Evolutionary conservation across 441 rosid species (phyloP).

Genomic region (Populus trichocarpa): DNA sequence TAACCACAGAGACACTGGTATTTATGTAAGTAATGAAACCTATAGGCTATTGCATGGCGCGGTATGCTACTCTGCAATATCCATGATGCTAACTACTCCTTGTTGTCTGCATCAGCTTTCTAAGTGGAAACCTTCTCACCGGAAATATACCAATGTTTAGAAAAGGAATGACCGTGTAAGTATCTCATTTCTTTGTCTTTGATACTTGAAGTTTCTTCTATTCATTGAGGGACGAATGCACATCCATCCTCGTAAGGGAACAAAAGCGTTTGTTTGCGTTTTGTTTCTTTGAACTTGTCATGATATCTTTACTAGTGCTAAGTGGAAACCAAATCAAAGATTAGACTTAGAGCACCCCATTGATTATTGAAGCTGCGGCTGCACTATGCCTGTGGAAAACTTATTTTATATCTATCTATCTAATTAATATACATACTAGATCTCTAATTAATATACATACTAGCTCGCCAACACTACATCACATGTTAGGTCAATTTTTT

Average conservation of each 20-base stretch:
- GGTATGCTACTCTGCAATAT: not conserved
- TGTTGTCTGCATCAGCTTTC: constrained; percentile 29
- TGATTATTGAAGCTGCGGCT: too few species aligned
- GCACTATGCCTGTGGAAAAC: too few species aligned
- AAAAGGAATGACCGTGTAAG: constrained; percentile 32
- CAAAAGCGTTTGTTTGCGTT: not conserved
- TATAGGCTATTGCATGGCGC: not conserved
- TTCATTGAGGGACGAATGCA: not conserved
- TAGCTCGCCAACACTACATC: too few species aligned
- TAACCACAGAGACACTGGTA: not conserved
- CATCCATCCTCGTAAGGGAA: too few species aligned
- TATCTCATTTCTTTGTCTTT: constrained; percentile 1
- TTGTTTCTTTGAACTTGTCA: not conserved
- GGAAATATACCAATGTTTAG: constrained; percentile 35
- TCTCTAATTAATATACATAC: too few species aligned
- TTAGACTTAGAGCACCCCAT: not conserved
- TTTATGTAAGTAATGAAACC: constrained; percentile 29
- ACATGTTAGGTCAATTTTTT: too few species aligned
- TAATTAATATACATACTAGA: too few species aligned
- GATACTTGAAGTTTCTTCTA: not conserved
- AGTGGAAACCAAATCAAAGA: not conserved
- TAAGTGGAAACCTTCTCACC: constrained; percentile 34
- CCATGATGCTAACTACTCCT: constrained; percentile 7
- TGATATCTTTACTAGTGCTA: not conserved
- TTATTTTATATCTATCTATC: too few species aligned